Base-by-base conservation (phyloP, 169 alveolate species). In the Eimeria acervulina region DNA sequence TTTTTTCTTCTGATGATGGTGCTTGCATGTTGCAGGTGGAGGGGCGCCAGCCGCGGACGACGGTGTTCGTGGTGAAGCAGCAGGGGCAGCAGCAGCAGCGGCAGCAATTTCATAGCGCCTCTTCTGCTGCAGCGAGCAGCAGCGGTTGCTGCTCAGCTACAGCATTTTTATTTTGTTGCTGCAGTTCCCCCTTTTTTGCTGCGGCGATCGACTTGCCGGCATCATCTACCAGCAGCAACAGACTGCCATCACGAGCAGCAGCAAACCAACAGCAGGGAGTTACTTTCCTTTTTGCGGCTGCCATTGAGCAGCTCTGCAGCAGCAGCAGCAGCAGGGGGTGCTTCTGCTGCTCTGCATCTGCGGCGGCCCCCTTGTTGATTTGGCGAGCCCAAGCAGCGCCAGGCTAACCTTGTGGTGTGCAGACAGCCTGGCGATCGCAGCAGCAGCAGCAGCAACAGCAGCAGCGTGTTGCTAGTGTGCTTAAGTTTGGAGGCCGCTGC, bases 61-160 rank as follows among this genome's bases (percentile, higher is more conserved):
- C 36, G 87, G 87, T 15, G 55, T n/a, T 3, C 87, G 87, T 8
- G 19, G 55, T 42, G 61, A 17, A 17, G 59, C 7, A 1, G 59
- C 87, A 76, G 83, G 13, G 42, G 87, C 59, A 38, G 87, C 61
- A 7, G 52, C 87, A 23, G 87, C 87, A 7, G 87, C 87, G 23
- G 87, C 87, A 33, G 87, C 87, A 5, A 76, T 76, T 36, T 76
- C 55, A 12, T 76, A 76, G 87, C 44, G 17, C 15, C 28, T 36
- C 13, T 3, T 17, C 15, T 21, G 87, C 33, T 38, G 31, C 55
- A 13, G 87, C 59, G 59, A 76, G 52, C 59, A 38, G 52, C 87
- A 36, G 87, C 61, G 12, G 55, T 44, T 40, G 87, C 87, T 59
- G 68, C 68, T 59, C 1, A 59, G 68, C 44, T n/a, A 10, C 80